Evolutionary conservation across 2,329 filamentous ascomycete genomes (phyloP), one percentile per base, ranked within the genome.

Genomic region (Ascochyta lentis): DNA sequence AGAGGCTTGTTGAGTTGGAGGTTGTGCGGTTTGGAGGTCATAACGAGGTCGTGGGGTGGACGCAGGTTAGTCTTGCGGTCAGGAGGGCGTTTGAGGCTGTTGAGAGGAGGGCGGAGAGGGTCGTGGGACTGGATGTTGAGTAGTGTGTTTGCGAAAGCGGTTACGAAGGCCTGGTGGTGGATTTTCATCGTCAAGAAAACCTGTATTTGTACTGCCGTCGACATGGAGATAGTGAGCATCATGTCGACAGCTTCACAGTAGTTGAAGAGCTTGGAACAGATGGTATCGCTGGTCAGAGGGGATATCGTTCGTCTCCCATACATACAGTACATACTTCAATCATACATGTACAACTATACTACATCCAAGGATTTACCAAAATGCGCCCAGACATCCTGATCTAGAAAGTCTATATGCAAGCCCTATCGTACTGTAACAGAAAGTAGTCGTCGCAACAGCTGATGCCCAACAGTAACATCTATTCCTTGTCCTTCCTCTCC

Each of bases 1-100:
- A 64, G 58, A 53, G 74, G 34, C 65, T 62, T 34, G 65, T 80
- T 3, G 73, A 78, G 53, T 65, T 79, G 54, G 79, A 81, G 68
- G 62, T 80, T 59, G 67, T 80, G 54, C 68, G 76, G 60, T 76
- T 71, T 61, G 80, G 80, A 12, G 79, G 79, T 6, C 90, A 93
- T 70, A 92, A 91, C 68, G 79, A 84, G 46, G 81, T 92, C 35
- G 83, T 90, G 71, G 84, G 84, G 6, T 89, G 85, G 67, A 82
- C 86, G 1, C 82, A 86, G 4, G 84, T 91, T 15, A 73, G 83
- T 8, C 75, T 89, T 35, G 88, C 88, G 2, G 81, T 90, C 0
- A 81, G 88, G 78, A 82, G 87, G 56, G 84, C 84, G 1, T 91
- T 91, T 72, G 84, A 83, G 55, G 82, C 86, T 54, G 84, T 83